Conservation (phyloP, 176 grass and related monocot genomes). For the Carex pumila region DNA sequence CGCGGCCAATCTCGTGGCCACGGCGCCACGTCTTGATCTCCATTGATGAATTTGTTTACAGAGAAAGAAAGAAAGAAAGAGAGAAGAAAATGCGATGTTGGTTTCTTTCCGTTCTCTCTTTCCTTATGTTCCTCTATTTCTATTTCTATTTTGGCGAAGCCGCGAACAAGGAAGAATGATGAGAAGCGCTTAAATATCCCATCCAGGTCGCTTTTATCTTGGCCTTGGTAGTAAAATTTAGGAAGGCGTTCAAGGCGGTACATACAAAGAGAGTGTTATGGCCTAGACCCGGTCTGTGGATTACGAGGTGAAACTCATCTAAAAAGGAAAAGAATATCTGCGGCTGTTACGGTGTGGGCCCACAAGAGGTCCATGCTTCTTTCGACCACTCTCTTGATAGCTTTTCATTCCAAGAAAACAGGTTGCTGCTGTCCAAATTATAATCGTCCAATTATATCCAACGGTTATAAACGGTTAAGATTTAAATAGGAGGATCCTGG, state of each 20-base stretch:
- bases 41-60: background rate
- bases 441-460: background rate
- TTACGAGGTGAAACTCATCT: background rate
- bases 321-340: background rate
- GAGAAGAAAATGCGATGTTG: background rate
- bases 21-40: background rate
- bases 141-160: background rate
- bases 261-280: background rate
- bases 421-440: background rate
- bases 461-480: background rate
- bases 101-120: background rate
- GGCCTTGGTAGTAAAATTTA: conserved; percentile 2
- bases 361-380: background rate
- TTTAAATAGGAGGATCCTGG: background rate
- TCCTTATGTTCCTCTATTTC: background rate
- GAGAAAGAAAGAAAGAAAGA: background rate
- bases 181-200: background rate
- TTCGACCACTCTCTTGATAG: background rate
- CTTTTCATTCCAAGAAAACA: background rate
- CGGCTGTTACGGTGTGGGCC: background rate
- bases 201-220: background rate
- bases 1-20: background rate
- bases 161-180: background rate
- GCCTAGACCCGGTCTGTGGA: background rate
- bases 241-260: background rate